These are phyloP conservation scores for Cynanchum wilfordii DNA, from an alignment of 257 asterid species.

Conservation along the genomic window DNA sequence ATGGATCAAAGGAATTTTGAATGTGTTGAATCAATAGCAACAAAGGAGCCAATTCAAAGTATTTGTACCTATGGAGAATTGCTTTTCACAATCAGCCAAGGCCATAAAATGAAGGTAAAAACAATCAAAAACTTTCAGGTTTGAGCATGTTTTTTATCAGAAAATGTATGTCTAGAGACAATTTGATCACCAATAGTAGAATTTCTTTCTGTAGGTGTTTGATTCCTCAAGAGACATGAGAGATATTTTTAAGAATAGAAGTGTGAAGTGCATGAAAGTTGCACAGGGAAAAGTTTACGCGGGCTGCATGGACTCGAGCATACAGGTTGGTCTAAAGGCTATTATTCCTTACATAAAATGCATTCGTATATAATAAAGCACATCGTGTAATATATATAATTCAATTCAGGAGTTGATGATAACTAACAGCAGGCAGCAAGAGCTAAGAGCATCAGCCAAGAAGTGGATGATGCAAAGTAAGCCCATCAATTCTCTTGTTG, in stretches of 20 bases:
- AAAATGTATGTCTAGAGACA: neutral
- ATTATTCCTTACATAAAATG: constrained; percentile 6
- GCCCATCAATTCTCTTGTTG: constrained; percentile 58
- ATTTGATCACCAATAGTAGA: neutral
- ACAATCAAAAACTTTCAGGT: neutral
- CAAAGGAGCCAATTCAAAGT: constrained; percentile 61
- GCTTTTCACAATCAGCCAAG: constrained; percentile 58
- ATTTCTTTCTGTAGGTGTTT: constrained; percentile 34
- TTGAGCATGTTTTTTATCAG: neutral
- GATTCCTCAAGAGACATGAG: constrained; percentile 60
- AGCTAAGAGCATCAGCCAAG: constrained; percentile 65
- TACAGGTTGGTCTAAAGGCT: constrained; percentile 40
- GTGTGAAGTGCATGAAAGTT: constrained; percentile 51
- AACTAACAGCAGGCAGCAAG: constrained; percentile 56
- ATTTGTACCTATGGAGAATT: constrained; percentile 54
- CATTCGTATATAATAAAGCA: neutral
- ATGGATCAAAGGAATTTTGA: constrained; percentile 53
- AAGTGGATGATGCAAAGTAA: constrained; percentile 65
- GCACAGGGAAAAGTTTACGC: constrained; percentile 66
- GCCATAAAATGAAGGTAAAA: constrained; percentile 65
- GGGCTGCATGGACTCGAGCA: constrained; percentile 83
- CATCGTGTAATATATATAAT: too few relatives aligned
- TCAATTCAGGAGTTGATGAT: constrained; percentile 55
- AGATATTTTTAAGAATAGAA: constrained; percentile 58
- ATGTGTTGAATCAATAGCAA: constrained; percentile 60